Conservation (phyloP, 2,329 filamentous ascomycete species). For the Colletotrichum sp. region DNA sequence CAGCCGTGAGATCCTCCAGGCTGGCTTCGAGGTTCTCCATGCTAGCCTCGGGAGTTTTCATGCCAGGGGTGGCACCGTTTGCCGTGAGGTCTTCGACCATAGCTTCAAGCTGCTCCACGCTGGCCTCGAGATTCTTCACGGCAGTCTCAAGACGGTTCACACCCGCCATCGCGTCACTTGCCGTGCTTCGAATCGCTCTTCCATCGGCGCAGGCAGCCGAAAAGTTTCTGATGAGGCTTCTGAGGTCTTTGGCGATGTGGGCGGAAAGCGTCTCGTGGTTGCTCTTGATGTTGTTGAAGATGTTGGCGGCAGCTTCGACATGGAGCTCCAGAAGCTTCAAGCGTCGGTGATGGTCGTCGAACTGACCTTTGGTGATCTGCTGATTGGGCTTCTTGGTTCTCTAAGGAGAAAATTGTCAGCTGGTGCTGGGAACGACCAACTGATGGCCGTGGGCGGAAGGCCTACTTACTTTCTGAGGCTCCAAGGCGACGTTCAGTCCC, state of each 20-base stretch:
- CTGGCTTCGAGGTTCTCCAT: neutral
- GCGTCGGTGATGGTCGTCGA: neutral
- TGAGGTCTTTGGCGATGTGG: neutral
- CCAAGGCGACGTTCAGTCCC: neutral
- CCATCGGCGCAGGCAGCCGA: neutral
- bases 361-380: neutral
- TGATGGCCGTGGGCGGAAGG: too few species aligned
- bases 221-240: neutral
- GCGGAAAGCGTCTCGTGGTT: neutral
- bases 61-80: rapidly evolving
- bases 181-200: neutral
- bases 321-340: neutral
- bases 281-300: neutral
- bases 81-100: neutral
- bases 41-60: neutral
- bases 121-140: neutral
- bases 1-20: neutral
- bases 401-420: neutral
- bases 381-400: neutral
- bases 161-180: neutral
- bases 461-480: neutral
- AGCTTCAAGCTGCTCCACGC: neutral
- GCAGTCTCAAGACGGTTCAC: neutral
- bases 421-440: too few species aligned
- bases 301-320: neutral